Base-by-base conservation (phyloP, 1,284 basidiomycete genomes). In the Porodaedalea pini region DNA sequence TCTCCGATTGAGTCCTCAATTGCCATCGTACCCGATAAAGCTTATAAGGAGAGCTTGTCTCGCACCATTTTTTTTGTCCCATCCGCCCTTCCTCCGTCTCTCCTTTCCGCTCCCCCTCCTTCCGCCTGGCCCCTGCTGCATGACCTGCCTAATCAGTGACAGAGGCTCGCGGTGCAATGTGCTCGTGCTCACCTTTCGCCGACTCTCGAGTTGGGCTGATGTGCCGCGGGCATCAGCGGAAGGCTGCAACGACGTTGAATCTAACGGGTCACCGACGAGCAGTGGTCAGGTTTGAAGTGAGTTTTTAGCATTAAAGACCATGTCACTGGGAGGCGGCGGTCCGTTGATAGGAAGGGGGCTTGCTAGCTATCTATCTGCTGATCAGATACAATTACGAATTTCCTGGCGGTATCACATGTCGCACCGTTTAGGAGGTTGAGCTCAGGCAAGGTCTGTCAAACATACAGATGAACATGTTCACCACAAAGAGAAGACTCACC, bases 1-100 rank as follows among this genome's bases (percentile, higher is more conserved):
- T 53, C 51, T 53, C 51, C 51, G 51, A 31, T 27, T 52, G 13
- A 51, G 25, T 37, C 34, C 15, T 25, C 23, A 6, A 51, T 7
- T 36, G 51, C 25, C 40, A 43, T 53, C 0, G 37, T 40, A 11
- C 10, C 19, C 36, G 40, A 53, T 41, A 53, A 41, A 25, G 31
- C 17, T 36, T 53, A 37, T 5, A 53, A 40, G 17, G 40, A 41
- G 51, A 37, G 36, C 27, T 19, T 21, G 21, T 25, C 23, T 40
- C 31, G 19, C 19, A 19, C 23, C n/a, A 8, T 15, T 23, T 37
- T 43, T 53, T 27, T 17, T n/a, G 21, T 29, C 15, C 47, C 25
- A 27, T 6, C 49, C 11, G 15, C 31, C 23, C 36, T 37, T 25
- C 17, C 31, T 21, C 37, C 15, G 21, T 19, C 51, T 41, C 25